A percentile compares a stretch with the other conserved stretches of the same genome.
These are phyloP conservation scores for Mycena vitilis DNA, from an alignment of 768 basidiomycete genomes.

Conservation along the genomic window DNA sequence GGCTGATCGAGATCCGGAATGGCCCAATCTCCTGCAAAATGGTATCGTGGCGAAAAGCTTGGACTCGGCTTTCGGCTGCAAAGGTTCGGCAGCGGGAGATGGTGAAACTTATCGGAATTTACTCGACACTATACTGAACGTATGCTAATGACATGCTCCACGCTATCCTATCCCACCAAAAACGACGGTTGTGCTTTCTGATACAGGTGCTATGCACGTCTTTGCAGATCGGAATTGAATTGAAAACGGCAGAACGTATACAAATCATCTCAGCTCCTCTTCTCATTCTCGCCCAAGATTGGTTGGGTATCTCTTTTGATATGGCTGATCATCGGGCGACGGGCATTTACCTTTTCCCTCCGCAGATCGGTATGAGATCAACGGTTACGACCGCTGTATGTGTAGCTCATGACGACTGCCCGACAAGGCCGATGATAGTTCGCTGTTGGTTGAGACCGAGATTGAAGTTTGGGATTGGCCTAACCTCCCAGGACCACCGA, in stretches of 20 bases:
- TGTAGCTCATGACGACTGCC: conserved; percentile 8
- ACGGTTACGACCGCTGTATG: background rate
- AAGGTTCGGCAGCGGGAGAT: conserved; percentile 20
- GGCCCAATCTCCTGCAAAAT: conserved; percentile 41
- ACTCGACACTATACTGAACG: conserved; percentile 35
- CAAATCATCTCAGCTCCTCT: no score
- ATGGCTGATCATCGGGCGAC: conserved; percentile 16
- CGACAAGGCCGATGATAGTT: conserved; percentile 20
- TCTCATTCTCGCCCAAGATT: background rate
- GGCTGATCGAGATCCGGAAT: conserved; percentile 44
- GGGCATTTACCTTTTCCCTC: background rate
- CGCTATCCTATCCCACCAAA: no score
- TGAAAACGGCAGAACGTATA: no score
- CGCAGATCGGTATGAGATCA: background rate
- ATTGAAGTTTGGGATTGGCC: background rate
- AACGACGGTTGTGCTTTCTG: background rate
- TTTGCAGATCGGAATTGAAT: background rate
- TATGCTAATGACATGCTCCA: background rate
- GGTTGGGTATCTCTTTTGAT: background rate
- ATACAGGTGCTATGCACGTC: background rate
- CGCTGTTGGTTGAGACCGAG: conserved; percentile 2
- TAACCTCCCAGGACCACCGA: no score
- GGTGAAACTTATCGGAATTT: conserved; percentile 38
- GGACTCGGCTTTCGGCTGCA: conserved; percentile 42
- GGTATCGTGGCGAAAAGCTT: conserved; percentile 43